Conservation (phyloP, 1,284 basidiomycete species). For the Melampsora americana region DNA sequence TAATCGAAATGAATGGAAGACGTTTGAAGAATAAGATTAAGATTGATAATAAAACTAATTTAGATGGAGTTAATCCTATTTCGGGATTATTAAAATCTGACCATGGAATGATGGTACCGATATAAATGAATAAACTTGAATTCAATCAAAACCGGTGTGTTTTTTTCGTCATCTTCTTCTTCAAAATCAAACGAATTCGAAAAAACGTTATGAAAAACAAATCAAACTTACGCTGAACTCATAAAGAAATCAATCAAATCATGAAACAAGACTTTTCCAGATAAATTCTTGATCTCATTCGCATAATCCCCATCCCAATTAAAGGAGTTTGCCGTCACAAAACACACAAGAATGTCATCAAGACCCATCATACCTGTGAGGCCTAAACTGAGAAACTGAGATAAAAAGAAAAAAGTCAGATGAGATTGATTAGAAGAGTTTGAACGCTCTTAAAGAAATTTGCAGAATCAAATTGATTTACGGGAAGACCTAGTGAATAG, state of each 20-base stretch:
- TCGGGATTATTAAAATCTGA: slow-evolving; percentile 48
- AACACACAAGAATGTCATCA: slow-evolving; percentile 56
- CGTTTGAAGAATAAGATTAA: slow-evolving; percentile 56
- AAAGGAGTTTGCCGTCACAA: slow-evolving; percentile 54
- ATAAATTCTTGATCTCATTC: slow-evolving; percentile 50
- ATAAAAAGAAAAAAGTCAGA: neutral
- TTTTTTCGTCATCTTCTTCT: too few relatives aligned
- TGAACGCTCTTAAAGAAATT: neutral
- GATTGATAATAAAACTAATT: slow-evolving; percentile 55
- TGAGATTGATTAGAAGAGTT: neutral
- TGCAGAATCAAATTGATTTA: too few relatives aligned
- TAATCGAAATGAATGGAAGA: slow-evolving; percentile 50
- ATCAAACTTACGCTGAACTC: slow-evolving; percentile 53
- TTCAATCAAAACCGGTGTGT: too few relatives aligned
- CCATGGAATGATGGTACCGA: slow-evolving; percentile 56
- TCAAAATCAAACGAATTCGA: neutral
- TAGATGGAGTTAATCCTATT: slow-evolving; percentile 51
- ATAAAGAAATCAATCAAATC: slow-evolving; percentile 61
- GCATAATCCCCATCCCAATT: slow-evolving; percentile 58
- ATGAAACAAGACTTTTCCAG: slow-evolving; percentile 59
- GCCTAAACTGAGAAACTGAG: slow-evolving; percentile 55
- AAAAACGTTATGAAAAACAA: neutral
- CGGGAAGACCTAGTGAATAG: slow-evolving; percentile 55
- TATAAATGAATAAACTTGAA: slow-evolving; percentile 54
- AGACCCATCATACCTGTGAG: slow-evolving; percentile 56